These are phyloP conservation scores for Sporothrix phasma DNA, from an alignment of 2,329 filamentous ascomycete species.

Conservation along the genomic window DNA sequence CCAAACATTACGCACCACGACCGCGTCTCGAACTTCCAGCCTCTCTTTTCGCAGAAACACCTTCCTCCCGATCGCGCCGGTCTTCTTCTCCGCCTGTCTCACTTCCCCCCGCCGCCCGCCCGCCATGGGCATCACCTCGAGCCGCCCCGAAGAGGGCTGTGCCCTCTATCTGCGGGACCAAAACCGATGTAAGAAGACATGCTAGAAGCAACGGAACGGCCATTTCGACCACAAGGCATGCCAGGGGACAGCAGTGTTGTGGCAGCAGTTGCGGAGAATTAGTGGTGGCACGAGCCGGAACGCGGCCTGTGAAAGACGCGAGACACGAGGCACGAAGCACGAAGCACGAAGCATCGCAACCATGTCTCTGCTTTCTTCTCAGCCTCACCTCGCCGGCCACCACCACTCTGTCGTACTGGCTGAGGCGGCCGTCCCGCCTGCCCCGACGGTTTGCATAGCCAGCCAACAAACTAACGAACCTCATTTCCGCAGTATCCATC, in stretches of 20 bases:
- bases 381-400: not conserved
- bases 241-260: too few species aligned
- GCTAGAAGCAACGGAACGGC: not conserved
- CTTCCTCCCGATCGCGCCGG: not conserved
- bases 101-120: conserved; percentile 4
- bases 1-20: not conserved
- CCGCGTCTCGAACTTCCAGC: not conserved
- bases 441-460: not conserved
- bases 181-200: conserved; percentile 60
- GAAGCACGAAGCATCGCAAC: not conserved
- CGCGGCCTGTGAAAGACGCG: not conserved
- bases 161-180: conserved; percentile 82
- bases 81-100: not conserved
- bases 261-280: not conserved
- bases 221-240: not conserved
- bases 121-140: conserved; percentile 86
- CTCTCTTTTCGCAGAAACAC: not conserved
- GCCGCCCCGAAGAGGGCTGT: conserved; percentile 74
- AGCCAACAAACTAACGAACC: not conserved
- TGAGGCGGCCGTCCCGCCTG: not conserved
- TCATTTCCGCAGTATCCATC: conserved; percentile 60
- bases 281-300: not conserved
- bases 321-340: not conserved
- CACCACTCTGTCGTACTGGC: not conserved
- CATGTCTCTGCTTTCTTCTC: not conserved